These are phyloP conservation scores for Hymenoscyphus scutula DNA, from an alignment of 2,329 filamentous ascomycete species.

Conservation along the genomic window DNA sequence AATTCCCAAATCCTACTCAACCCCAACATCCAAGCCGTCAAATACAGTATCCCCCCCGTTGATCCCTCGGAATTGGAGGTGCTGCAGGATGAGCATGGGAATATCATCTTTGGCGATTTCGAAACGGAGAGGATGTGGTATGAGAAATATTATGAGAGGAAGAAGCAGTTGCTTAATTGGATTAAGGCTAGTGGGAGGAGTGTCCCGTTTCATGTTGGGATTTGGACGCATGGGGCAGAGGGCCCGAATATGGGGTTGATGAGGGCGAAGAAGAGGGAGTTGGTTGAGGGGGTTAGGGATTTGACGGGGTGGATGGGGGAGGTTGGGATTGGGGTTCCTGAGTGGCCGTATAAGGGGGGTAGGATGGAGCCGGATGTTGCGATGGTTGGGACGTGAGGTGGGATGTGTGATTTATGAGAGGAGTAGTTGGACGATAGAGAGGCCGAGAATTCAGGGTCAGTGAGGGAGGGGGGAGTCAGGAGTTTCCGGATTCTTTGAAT, in stretches of 20 bases:
- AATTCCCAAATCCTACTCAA: background rate
- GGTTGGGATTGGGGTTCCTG: background rate
- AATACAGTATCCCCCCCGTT: background rate
- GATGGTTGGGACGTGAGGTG: background rate
- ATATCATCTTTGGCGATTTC: background rate
- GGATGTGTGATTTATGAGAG: no score
- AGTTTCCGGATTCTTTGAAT: no score
- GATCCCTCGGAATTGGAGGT: background rate
- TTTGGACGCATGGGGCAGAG: background rate
- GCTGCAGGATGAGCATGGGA: background rate
- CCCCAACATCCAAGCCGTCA: background rate
- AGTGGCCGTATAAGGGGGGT: constrained; percentile 5
- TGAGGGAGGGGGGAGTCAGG: no score
- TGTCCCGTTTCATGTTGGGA: background rate
- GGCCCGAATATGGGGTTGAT: constrained; percentile 4
- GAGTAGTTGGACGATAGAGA: no score
- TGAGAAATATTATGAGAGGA: background rate
- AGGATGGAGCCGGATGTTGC: background rate
- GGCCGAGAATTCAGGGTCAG: no score
- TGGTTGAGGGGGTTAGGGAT: background rate
- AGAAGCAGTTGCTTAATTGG: background rate
- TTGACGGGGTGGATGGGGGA: background rate
- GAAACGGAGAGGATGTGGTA: constrained; percentile 5
- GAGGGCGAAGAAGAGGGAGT: constrained; percentile 11
- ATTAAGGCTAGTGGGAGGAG: background rate